Percentiles rank a stretch among this genome's conserved stretches.
Evolutionary conservation across 371 early-diverging fungal species (phyloP).

Genomic region (Circinella umbellata): DNA sequence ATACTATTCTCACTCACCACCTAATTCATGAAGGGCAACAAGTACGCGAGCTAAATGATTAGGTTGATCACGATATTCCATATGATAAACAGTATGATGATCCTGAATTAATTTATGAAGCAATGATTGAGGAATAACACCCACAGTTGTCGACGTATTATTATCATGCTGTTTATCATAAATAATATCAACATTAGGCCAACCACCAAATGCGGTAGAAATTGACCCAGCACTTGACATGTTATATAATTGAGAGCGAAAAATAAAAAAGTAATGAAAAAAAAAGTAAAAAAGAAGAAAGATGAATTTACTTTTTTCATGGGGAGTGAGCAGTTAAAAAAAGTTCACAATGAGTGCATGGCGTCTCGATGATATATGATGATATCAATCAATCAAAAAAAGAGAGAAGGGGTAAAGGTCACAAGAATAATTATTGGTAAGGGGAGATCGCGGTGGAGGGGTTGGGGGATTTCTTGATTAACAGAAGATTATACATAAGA

Average conservation of each 20-base stretch:
- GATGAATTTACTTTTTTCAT: not conserved
- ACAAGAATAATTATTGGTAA: not conserved
- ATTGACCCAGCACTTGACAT: constrained; percentile 6
- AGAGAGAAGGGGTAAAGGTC: not conserved
- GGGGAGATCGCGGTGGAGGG: not conserved
- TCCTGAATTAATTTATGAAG: constrained; percentile 20
- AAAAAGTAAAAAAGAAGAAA: not conserved
- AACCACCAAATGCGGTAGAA: constrained; percentile 1
- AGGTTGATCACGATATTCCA: constrained; percentile 43
- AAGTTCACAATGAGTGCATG: not conserved
- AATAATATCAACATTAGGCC: not conserved
- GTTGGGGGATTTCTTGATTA: not conserved
- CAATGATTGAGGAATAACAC: constrained; percentile 6
- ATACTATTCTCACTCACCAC: constrained; percentile 23
- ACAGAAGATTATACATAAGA: too few relatives aligned
- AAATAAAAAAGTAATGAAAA: constrained; percentile 1
- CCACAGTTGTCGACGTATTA: not conserved
- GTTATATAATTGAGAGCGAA: not conserved
- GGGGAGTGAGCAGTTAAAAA: not conserved
- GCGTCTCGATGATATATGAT: not conserved
- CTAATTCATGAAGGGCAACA: constrained; percentile 35
- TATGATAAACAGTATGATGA: constrained; percentile 34
- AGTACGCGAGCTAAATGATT: constrained; percentile 37
- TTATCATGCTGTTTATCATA: not conserved
- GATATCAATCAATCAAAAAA: too few relatives aligned